Base-by-base conservation (phyloP, 306 rosid species). In the Canavalia ensiformis region DNA sequence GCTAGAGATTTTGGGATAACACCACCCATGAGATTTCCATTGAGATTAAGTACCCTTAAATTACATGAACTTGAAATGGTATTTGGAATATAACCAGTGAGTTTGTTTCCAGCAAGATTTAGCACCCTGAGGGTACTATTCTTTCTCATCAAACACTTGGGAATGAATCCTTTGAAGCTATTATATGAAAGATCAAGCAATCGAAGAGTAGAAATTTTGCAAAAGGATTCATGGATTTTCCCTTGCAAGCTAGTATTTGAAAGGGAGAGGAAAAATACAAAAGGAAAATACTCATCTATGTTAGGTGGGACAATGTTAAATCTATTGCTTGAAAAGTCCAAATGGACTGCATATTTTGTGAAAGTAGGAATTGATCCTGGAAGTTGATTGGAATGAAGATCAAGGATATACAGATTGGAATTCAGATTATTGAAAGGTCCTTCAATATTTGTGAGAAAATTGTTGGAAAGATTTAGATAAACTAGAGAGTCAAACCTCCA, bases 401-500 rank as follows among this genome's bases (percentile, higher is more conserved):
- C 92, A 74, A 88, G 57, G 7, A 7, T 0, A 44, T 0, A 0
- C 18, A 83, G 5, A 10, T 0, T 44, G 30, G 85, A 75, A 31
- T 39, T 18, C 7, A 72, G n/a, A 66, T 88, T 55, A 0, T 12
- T 10, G 0, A 58, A 45, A 2, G 84, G 84, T 3, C 86, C 81
- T 77, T 82, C 67, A 49, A 88, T 33, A 51, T 50, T 35, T 3
- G 10, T 70, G 6, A 92, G 46, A 0, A 70, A n/a, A 57, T 90
- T 92, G 56, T n/a, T 34, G 25, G 97, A 92, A 62, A 92, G 85
- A 87, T 89, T 92, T 11, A 90, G 41, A 7, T 39, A 10, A 3
- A 0, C 0, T 45, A 88, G 33, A 50, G 1, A 31, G 0, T 60
- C 75, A 44, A 84, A 37, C 58, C 7, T 65, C 95, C 92, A 90